phyloP scores from a whole-genome alignment of 1,139 yeast species.

The Pichia sp. region DNA sequence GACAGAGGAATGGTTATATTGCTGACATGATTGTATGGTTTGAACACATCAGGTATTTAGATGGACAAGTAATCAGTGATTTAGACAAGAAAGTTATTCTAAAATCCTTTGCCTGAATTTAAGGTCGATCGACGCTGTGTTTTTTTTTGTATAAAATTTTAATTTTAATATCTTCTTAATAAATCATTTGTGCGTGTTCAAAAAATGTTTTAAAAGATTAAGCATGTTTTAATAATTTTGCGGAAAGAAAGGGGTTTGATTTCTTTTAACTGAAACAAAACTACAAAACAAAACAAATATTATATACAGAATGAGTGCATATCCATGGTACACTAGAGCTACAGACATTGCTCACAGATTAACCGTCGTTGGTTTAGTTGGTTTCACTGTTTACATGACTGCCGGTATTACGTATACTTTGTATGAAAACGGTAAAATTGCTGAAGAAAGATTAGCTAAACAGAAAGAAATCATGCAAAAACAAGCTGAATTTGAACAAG shows the following conservation, averaged over 20 bases:
- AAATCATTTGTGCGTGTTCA: too few species aligned
- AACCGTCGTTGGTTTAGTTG: constrained; percentile 70
- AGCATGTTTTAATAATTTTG: too few species aligned
- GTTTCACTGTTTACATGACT: constrained; percentile 54
- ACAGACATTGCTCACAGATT: constrained; percentile 82
- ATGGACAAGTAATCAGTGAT: constrained; percentile 18
- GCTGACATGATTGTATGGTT: constrained; percentile 24
- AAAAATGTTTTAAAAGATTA: too few species aligned
- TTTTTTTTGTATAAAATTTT: too few species aligned
- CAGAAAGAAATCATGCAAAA: constrained; percentile 29
- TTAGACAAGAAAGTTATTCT: not conserved
- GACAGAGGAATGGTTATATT: constrained; percentile 16
- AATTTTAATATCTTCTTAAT: too few species aligned
- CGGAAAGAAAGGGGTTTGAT: too few species aligned
- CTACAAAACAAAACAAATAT: not conserved
- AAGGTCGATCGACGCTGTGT: constrained; percentile 4
- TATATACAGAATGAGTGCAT: constrained; percentile 21
- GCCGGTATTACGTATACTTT: constrained; percentile 60
- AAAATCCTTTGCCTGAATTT: not conserved
- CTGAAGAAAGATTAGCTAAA: constrained; percentile 36
- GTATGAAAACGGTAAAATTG: constrained; percentile 49
- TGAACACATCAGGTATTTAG: constrained; percentile 21
- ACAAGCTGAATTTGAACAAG: constrained; percentile 18
- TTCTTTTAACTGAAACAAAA: not conserved
- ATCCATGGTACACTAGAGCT: constrained; percentile 67